These are phyloP conservation scores for Backusella parvicylindrica DNA, from an alignment of 192 early-diverging fungal species.

Conservation along the genomic window DNA sequence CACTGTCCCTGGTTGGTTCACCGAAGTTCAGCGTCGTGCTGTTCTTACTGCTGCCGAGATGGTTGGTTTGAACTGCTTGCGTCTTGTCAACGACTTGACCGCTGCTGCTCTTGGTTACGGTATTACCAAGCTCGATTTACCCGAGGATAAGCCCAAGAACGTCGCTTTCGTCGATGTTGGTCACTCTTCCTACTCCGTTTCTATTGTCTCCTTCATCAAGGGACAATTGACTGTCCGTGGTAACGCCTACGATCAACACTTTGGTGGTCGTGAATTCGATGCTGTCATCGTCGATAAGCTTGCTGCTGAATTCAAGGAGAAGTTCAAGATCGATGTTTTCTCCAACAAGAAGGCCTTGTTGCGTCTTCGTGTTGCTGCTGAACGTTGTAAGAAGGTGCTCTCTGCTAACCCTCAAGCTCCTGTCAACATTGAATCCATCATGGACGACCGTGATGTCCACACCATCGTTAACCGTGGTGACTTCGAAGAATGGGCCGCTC, in stretches of 20 bases:
- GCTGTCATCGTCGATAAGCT: constrained; percentile 84
- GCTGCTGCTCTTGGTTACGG: constrained; percentile 95
- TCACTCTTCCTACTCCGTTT: constrained; percentile 74
- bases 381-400: constrained; percentile 97
- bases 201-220: constrained; percentile 91
- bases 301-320: constrained; percentile 83
- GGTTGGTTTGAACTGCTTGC: constrained; percentile 85
- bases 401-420: constrained; percentile 88
- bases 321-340: constrained; percentile 93
- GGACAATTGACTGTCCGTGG: constrained; percentile 92
- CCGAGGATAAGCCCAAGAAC: constrained; percentile 87
- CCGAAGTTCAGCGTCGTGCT: constrained; percentile 87
- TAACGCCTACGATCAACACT: constrained; percentile 88
- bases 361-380: constrained; percentile 83
- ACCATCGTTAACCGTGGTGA: constrained; percentile 81
- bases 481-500: constrained; percentile 77
- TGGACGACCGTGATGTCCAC: constrained; percentile 93
- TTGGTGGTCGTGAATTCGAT: constrained; percentile 97
- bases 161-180: constrained; percentile 95
- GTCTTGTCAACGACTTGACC: constrained; percentile 91
- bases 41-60: constrained; percentile 85
- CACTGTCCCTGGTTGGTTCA: constrained; percentile 93
- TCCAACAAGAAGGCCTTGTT: constrained; percentile 87
- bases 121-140: constrained; percentile 96
- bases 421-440: constrained; percentile 92